These are phyloP conservation scores for Phytophthora macrochlamydospora DNA, from an alignment of 352 stramenopile genomes.

Conservation along the genomic window DNA sequence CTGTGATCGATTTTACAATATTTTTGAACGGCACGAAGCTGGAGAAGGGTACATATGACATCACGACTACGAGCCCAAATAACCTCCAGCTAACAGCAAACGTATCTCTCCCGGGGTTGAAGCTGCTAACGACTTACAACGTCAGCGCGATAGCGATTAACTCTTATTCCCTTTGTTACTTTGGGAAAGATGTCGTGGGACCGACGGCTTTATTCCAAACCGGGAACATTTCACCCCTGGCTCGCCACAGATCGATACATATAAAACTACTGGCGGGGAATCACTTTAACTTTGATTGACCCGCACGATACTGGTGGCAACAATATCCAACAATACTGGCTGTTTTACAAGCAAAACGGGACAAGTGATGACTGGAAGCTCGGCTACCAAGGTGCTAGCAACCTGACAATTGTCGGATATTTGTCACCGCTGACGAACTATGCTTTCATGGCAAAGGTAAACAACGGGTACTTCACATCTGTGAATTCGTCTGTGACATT, in stretches of 20 bases:
- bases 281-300: slow-evolving; percentile 49
- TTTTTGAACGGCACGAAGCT: slow-evolving; percentile 34
- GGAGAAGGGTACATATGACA: slow-evolving; percentile 18
- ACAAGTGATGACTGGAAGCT: slow-evolving; percentile 38
- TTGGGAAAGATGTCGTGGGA: slow-evolving; percentile 32
- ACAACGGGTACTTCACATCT: slow-evolving; percentile 52
- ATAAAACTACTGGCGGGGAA: slow-evolving; percentile 50
- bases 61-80: slow-evolving; percentile 10
- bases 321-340: slow-evolving; percentile 37
- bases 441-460: slow-evolving; percentile 43
- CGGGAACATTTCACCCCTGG: slow-evolving; percentile 31
- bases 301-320: slow-evolving; percentile 54
- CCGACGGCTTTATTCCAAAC: slow-evolving; percentile 30
- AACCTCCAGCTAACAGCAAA: slow-evolving; percentile 32
- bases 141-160: slow-evolving; percentile 47
- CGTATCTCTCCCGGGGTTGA: slow-evolving; percentile 37
- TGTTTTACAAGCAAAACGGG: slow-evolving; percentile 44
- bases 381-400: slow-evolving; percentile 25
- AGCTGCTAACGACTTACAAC: slow-evolving; percentile 33
- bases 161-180: slow-evolving; percentile 50
- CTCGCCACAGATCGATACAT: slow-evolving; percentile 24
- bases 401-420: slow-evolving; percentile 38
- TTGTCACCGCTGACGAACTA: slow-evolving; percentile 41
- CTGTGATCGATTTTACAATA: slow-evolving; percentile 50
- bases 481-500: slow-evolving; percentile 41